Percentiles rank a stretch among this genome's conserved stretches.
These are phyloP conservation scores for Zelopaecilomyces penicillatus DNA, from an alignment of 2,329 filamentous ascomycete species.

Conservation along the genomic window DNA sequence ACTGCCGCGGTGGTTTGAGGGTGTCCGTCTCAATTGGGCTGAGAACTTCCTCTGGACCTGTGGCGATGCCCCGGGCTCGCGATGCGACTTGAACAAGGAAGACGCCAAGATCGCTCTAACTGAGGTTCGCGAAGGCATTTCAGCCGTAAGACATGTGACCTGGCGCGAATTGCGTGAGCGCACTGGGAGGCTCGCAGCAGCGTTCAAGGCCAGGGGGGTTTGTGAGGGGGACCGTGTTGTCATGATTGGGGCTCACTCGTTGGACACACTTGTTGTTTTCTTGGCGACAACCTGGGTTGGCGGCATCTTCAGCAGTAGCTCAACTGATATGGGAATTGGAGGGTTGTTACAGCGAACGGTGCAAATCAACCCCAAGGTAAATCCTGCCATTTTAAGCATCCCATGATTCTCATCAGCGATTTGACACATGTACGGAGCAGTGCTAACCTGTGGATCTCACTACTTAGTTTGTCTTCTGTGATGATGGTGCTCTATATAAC, in stretches of 20 bases:
- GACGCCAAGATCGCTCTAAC: conserved; percentile 63
- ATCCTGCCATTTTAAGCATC: conserved; percentile 7
- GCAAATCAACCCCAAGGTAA: conserved; percentile 63
- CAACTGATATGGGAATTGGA: conserved; percentile 75
- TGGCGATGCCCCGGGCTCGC: conserved; percentile 32
- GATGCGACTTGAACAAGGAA: conserved; percentile 55
- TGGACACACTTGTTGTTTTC: conserved; percentile 66
- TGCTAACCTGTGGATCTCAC: conserved; percentile 1
- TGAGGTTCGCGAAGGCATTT: conserved; percentile 61
- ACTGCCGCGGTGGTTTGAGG: conserved; percentile 70
- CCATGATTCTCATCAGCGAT: background rate
- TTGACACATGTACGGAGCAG: background rate
- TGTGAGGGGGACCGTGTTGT: conserved; percentile 65
- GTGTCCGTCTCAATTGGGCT: conserved; percentile 65
- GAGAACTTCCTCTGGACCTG: conserved; percentile 68
- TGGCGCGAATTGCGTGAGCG: conserved; percentile 58
- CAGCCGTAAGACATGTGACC: conserved; percentile 47
- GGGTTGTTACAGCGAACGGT: conserved; percentile 66
- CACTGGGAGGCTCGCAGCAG: conserved; percentile 53
- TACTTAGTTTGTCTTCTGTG: conserved; percentile 64
- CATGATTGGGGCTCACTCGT: conserved; percentile 64
- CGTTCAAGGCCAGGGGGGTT: conserved; percentile 59
- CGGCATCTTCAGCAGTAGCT: conserved; percentile 65
- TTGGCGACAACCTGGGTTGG: conserved; percentile 63
- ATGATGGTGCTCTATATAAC: conserved; percentile 73